phyloP scores from a whole-genome alignment of 306 rosid genomes.

The Erythrophleum fordii region DNA sequence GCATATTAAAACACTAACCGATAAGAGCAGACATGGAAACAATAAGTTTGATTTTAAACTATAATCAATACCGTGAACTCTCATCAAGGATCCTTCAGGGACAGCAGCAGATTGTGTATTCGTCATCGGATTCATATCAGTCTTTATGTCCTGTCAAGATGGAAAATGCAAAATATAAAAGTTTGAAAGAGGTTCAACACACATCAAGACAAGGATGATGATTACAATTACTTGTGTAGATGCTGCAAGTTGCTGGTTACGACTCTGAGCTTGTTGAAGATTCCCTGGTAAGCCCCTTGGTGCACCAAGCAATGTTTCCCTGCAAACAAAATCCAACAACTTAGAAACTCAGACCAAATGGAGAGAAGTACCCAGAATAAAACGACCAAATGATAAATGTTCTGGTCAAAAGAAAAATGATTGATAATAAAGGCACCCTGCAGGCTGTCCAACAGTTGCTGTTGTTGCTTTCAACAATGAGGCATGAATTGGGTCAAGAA shows the following conservation, averaged over 20 bases:
- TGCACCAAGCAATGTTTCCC: constrained; percentile 58
- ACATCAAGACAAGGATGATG: constrained; percentile 33
- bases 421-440: constrained; percentile 51
- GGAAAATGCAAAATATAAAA: constrained; percentile 32
- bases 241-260: constrained; percentile 60
- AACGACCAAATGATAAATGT: background rate
- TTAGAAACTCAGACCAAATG: constrained; percentile 1
- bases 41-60: background rate
- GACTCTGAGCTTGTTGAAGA: constrained; percentile 53
- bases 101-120: constrained; percentile 46
- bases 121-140: constrained; percentile 49
- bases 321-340: constrained; percentile 45
- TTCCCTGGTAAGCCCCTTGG: constrained; percentile 49
- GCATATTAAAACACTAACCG: too few relatives aligned
- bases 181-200: background rate
- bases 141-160: constrained; percentile 55
- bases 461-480: constrained; percentile 45
- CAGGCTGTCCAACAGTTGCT: constrained; percentile 55
- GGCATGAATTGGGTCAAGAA: background rate
- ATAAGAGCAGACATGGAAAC: too few relatives aligned
- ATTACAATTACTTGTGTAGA: constrained; percentile 49
- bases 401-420: background rate
- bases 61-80: constrained; percentile 40
- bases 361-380: background rate
- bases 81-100: constrained; percentile 53